Percentiles rank a stretch among this genome's conserved stretches.
These are phyloP conservation scores for Rhododendron griersonianum DNA, from an alignment of 148 eudicot species.

Conservation along the genomic window DNA sequence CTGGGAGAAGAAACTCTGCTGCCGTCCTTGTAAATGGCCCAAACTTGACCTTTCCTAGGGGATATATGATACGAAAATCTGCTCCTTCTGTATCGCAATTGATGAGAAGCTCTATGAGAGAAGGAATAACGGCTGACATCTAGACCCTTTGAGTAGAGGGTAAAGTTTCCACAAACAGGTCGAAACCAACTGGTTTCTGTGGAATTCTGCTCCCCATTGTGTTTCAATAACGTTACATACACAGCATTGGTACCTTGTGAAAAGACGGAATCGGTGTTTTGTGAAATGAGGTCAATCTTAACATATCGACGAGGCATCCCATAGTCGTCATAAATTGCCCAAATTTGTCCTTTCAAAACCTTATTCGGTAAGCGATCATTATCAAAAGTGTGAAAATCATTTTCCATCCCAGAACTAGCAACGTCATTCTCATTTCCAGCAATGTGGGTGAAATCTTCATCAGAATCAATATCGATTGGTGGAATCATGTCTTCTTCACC, in stretches of 20 bases:
- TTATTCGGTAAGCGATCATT: not conserved
- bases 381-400: not conserved
- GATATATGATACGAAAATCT: too few relatives aligned
- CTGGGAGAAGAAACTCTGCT: not conserved
- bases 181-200: not conserved
- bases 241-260: not conserved
- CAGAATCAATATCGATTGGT: not conserved
- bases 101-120: not conserved
- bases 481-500: not conserved
- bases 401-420: not conserved
- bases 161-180: not conserved
- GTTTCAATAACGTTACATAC: not conserved
- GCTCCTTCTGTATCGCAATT: not conserved
- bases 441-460: not conserved
- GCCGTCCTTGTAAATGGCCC: not conserved
- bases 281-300: not conserved
- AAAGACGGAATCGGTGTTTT: not conserved
- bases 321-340: not conserved
- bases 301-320: not conserved
- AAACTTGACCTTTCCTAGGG: not conserved
- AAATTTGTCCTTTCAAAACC: not conserved
- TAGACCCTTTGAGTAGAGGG: not conserved
- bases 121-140: not conserved
- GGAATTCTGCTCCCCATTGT: not conserved
- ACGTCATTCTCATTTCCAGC: not conserved